Evolutionary conservation across 1,284 basidiomycete species (phyloP).

Genomic region (Tilletia caries): DNA sequence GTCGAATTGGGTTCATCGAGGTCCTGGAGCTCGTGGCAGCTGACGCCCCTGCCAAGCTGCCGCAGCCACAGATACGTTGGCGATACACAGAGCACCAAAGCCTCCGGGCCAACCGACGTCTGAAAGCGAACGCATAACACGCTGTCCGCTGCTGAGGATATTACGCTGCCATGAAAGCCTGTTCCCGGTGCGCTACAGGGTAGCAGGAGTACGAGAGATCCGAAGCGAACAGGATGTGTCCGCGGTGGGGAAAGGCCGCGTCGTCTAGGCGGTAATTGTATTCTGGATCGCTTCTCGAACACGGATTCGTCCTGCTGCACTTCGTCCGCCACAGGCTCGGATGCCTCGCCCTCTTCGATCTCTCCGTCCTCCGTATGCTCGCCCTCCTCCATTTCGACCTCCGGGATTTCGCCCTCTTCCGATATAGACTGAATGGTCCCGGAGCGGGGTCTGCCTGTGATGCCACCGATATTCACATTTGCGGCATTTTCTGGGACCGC

Average conservation of each 20-base stretch:
- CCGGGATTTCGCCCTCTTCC: conserved; percentile 8
- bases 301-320: too few species aligned
- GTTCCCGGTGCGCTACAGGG: background rate
- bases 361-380: conserved; percentile 1
- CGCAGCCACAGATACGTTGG: background rate
- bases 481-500: background rate
- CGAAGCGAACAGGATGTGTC: background rate
- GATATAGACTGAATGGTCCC: background rate
- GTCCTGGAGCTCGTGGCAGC: background rate
- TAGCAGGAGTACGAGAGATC: background rate
- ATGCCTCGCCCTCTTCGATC: conserved; percentile 3
- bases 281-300: too few species aligned
- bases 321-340: background rate
- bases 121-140: background rate
- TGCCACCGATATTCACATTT: background rate
- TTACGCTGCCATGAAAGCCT: background rate
- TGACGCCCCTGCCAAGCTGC: background rate
- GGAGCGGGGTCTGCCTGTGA: background rate
- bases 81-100: background rate
- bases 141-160: background rate
- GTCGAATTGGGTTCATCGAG: background rate
- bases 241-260: background rate
- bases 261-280: too few species aligned
- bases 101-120: background rate
- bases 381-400: background rate